Evolutionary conservation across 345 rosid genomes (phyloP), one percentile per base, ranked within the genome.

Genomic region (Viola odorata): DNA sequence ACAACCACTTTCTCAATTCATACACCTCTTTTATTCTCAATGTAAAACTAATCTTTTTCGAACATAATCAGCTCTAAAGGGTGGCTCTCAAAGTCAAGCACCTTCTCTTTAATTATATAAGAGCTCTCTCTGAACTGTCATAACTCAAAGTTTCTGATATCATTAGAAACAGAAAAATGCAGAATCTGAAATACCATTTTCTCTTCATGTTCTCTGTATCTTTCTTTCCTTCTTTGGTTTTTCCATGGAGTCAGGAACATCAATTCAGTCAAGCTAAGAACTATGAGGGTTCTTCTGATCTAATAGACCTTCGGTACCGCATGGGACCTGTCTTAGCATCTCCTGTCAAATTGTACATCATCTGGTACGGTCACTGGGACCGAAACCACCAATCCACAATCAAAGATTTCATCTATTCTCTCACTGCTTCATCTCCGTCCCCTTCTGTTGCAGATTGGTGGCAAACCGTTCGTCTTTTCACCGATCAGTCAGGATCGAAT

Each of bases 381-480:
- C 76, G 57, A 55, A 54, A 71, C 63, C 86, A 83, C 39, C 85
- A 81, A 58, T 57, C 77, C 37, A 75, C 78, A 12, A 77, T 86
- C 37, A 76, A 79, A 70, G 88, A 81, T 67, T 86, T 86, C 75
- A 11, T 86, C 40, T 70, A 66, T 54, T 86, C 91, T 37, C 61
- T 86, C 12, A 83, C 88, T 54, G 69, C 80, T 38, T 61, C 89
- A 16, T 66, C 77, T 45, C 50, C 84, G 9, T 74, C 75, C 57
- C 91, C 88, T 58, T 81, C 85, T 3, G 85, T 85, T 12, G 57
- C 88, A 16, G 83, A 80, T 57, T 86, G 91, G 85, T 86, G 91
- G 91, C 61, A 45, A 62, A 80, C 80, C 0, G 75, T 80, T 12
- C 68, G 79, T 52, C 82, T 86, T 45, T 83, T 81, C 69, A 81